Evolutionary conservation across 169 alveolate genomes (phyloP).

Genomic region (Perkinsus olseni): DNA sequence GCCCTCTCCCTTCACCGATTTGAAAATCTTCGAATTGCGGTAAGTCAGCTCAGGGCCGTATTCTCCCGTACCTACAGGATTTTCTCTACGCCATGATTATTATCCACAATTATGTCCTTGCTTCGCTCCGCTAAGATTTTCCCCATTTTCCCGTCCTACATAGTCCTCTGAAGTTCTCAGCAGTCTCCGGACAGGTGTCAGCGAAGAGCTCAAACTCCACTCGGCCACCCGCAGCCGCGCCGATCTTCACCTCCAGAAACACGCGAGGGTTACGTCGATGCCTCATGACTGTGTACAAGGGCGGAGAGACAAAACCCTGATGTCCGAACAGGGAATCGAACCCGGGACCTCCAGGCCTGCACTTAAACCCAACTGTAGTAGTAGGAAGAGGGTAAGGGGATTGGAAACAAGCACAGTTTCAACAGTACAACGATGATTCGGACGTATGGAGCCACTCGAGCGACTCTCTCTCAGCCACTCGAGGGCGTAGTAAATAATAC

Average conservation of each 20-base stretch:
- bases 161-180: slow-evolving; percentile 52
- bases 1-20: background rate
- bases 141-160: slow-evolving; percentile 38
- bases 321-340: background rate
- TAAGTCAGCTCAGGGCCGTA: background rate
- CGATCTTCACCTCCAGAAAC: background rate
- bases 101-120: too few species aligned
- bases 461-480: background rate
- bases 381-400: too few species aligned
- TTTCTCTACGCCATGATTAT: too few species aligned
- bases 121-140: background rate
- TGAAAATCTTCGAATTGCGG: background rate
- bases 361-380: background rate
- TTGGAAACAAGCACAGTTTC: background rate
- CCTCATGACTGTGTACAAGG: background rate
- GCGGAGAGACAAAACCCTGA: background rate
- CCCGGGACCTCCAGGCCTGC: background rate
- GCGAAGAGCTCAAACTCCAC: background rate
- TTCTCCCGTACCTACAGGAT: background rate
- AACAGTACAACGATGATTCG: background rate
- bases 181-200: slow-evolving; percentile 42
- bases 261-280: background rate
- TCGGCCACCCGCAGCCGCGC: background rate
- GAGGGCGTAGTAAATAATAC: too few species aligned
- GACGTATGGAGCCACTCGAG: background rate